Percentiles rank a stretch among this genome's conserved stretches.
Conservation (phyloP, 2,329 filamentous ascomycete species). For the Reticulascus tulasneorum region DNA sequence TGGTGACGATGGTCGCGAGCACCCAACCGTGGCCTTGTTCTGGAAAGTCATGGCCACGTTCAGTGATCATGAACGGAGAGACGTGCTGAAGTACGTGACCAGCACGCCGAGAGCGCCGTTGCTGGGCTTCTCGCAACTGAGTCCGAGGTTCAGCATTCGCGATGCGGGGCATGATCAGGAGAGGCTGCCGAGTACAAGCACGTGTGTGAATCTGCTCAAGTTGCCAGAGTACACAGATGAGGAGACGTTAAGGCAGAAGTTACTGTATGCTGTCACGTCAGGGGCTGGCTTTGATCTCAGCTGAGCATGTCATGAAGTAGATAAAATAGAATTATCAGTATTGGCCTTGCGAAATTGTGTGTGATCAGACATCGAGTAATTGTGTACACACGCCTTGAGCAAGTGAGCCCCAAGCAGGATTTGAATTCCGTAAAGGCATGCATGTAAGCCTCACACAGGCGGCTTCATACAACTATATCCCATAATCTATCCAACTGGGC, state of each 20-base stretch:
- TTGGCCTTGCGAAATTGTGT: too few relatives aligned
- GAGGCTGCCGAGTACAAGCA: slow-evolving; percentile 86
- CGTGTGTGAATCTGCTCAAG: slow-evolving; percentile 93
- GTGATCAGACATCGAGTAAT: too few relatives aligned
- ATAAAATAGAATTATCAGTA: slow-evolving; percentile 3
- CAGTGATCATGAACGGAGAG: slow-evolving; percentile 70
- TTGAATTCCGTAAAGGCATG: too few relatives aligned
- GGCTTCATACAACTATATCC: too few relatives aligned
- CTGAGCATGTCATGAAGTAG: slow-evolving; percentile 24
- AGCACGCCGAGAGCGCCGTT: slow-evolving; percentile 87
- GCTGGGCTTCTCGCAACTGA: slow-evolving; percentile 81
- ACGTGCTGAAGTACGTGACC: slow-evolving; percentile 93
- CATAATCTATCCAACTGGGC: too few relatives aligned
- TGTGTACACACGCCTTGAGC: too few relatives aligned
- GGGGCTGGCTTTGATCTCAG: slow-evolving; percentile 90
- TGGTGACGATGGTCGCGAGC: slow-evolving; percentile 83
- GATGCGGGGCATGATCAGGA: slow-evolving; percentile 74
- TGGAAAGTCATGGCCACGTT: slow-evolving; percentile 84
- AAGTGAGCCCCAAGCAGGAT: too few relatives aligned
- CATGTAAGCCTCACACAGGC: too few relatives aligned
- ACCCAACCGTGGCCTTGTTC: slow-evolving; percentile 80
- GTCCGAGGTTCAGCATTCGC: slow-evolving; percentile 82
- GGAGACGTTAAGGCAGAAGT: slow-evolving; percentile 65
- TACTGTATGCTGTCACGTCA: slow-evolving; percentile 84
- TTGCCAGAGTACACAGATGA: slow-evolving; percentile 74